These are phyloP conservation scores for Leccinum rimulosum DNA, from an alignment of 768 basidiomycete species.

Conservation along the genomic window DNA sequence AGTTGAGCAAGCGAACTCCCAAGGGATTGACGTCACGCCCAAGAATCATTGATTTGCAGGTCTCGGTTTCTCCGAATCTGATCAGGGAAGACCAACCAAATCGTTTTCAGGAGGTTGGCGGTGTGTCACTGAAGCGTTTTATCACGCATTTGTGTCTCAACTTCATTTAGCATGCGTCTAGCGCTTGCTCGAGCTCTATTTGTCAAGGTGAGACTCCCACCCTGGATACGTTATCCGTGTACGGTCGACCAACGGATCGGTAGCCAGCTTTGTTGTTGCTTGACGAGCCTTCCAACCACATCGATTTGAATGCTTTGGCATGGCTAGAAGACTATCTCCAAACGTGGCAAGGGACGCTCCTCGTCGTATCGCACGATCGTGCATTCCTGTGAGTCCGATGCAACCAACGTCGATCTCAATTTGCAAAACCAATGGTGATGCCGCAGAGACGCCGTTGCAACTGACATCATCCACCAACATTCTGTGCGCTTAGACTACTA, in stretches of 20 bases:
- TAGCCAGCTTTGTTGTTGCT: slow-evolving; percentile 75
- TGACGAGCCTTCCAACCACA: slow-evolving; percentile 97
- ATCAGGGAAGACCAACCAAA: slow-evolving; percentile 79
- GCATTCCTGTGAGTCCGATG: slow-evolving; percentile 72
- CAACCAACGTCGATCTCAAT: neutral
- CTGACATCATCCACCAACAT: slow-evolving; percentile 97
- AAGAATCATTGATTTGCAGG: slow-evolving; percentile 41
- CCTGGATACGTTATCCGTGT: neutral
- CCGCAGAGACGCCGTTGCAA: slow-evolving; percentile 86
- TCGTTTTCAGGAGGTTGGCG: slow-evolving; percentile 97
- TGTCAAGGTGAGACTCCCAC: slow-evolving; percentile 62
- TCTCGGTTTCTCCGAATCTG: slow-evolving; percentile 86
- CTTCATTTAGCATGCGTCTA: slow-evolving; percentile 75
- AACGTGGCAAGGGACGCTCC: slow-evolving; percentile 88
- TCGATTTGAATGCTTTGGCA: slow-evolving; percentile 93
- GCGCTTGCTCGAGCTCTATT: slow-evolving; percentile 94
- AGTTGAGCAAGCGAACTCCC: slow-evolving; percentile 1
- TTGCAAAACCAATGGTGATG: neutral
- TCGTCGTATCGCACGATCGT: slow-evolving; percentile 98
- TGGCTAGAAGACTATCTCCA: slow-evolving; percentile 98
- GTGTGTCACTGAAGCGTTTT: slow-evolving; percentile 31
- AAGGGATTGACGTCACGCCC: neutral
- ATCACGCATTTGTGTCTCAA: neutral
- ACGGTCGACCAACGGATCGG: slow-evolving; percentile 7
- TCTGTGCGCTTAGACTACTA: slow-evolving; percentile 93